Evolutionary conservation across 345 rosid genomes (phyloP), one percentile per base, ranked within the genome.

Genomic region (Lepidium africanum): DNA sequence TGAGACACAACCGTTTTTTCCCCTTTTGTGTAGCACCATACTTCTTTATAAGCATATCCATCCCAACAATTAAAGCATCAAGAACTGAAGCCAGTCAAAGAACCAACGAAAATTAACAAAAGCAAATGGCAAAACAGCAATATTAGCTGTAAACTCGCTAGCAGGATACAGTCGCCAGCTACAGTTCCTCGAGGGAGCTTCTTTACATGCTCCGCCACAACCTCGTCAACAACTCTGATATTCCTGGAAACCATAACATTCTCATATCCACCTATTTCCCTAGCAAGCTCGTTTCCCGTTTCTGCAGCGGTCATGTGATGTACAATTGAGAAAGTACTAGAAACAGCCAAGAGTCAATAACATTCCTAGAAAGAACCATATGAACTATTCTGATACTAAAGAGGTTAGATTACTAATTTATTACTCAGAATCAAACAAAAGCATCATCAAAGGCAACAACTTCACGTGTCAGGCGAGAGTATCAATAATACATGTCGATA

Each of bases 51-150:
- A 94, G 74, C 89, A 91, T 84, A 77, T 90, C 99, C 89, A 94
- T 84, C 63, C 97, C 99, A 73, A 91, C 95, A 77, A 89, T 85
- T 60, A 94, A 56, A 64, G 92, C 95, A 83, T 91, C 99, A 80
- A 91, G 82, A 86, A 84, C 97, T 94, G 78, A 59, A 45, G 13
- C 21, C 72, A 77, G 90, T 86, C 78, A 93, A 87, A 91, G 61
- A 55, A 75, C 45, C 72, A 51, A 40, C 0, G 39, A 12, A 42
- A 15, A 17, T 8, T 38, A 69, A 41, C 1, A 0, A 38, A 23
- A 48, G 23, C 21, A 16, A 47, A 61, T 6, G 25, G 30, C 19
- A 38, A 58, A 32, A 37, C 30, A 41, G 35, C 5, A 77, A 64
- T 27, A 8, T 39, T 8, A 65, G 54, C 51, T 19, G 33, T 41